Evolutionary conservation across 345 rosid genomes (phyloP), one percentile per base, ranked within the genome.

Genomic region (Populus davidiana): DNA sequence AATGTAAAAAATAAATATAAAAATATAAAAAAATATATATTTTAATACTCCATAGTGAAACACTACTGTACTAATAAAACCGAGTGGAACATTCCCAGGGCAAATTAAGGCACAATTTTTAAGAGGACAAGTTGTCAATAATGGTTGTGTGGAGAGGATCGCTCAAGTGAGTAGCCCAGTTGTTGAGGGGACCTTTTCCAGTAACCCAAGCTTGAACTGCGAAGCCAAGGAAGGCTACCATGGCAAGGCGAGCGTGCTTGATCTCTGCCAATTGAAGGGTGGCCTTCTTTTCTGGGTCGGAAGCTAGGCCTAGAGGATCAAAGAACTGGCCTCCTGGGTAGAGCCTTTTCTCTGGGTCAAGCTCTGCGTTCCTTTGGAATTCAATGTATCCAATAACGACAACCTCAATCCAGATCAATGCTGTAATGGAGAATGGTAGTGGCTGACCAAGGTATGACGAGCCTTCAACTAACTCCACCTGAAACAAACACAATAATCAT

Each of bases 101-200:
- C 70, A 67, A 31, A 41, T 41, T 41, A 41, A 67, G 11, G n/a
- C 16, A 0, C 7, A 12, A 6, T 20, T 20, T 5, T 77, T 81
- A 90, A 79, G 94, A 87, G 70, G 84, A 79, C 77, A 94, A 90
- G 77, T 79, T 87, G 85, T 95, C 99, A 74, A 95, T 84, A 75
- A 95, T 95, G 92, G 99, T 95, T 33, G 98, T 93, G 87, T 93
- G 98, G 3, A 95, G 98, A n/a, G 99, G 99, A 69, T 95, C 99
- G 65, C 98, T 95, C 86, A 95, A 85, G 86, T 95, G 99, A 72
- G 97, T 93, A 25, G 93, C 99, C 98, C 99, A 95, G 83, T 95
- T 95, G 96, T 93, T 93, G 83, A 95, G 98, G 7, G 99, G 99
- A 18, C 91, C 96, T 85, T 93, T 93, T 67, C 98, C 96, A 1